These are phyloP conservation scores for Marasmius sp. DNA, from an alignment of 1,284 basidiomycete genomes.

Conservation along the genomic window DNA sequence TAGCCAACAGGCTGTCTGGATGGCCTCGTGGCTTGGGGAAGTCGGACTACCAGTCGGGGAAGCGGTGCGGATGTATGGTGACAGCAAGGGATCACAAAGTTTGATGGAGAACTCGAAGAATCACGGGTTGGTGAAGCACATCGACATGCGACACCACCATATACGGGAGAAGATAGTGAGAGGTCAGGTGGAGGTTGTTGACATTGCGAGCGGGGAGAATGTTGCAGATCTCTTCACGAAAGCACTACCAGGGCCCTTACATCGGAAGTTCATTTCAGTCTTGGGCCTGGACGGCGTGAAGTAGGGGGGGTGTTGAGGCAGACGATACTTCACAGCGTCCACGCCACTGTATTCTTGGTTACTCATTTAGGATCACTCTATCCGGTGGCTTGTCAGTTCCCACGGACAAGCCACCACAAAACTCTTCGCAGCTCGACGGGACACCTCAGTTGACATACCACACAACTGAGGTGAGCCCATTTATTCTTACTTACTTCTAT, in stretches of 20 bases:
- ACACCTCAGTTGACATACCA: no score
- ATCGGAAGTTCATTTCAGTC: not conserved
- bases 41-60: no score
- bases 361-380: no score
- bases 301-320: not conserved
- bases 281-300: not conserved
- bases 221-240: conserved; percentile 12
- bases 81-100: conserved; percentile 25
- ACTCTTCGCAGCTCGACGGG: no score
- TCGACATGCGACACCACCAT: conserved; percentile 27
- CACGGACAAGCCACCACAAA: no score
- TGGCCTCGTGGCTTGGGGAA: no score
- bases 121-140: conserved; percentile 28
- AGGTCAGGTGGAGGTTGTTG: not conserved
- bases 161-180: conserved; percentile 19
- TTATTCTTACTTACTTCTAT: no score
- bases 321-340: no score
- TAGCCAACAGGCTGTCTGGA: conserved; percentile 19
- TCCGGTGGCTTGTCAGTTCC: no score
- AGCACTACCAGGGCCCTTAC: not conserved
- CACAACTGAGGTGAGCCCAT: no score
- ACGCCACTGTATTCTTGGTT: no score
- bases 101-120: conserved; percentile 21
- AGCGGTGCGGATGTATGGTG: no score
- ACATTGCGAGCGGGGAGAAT: not conserved